These are phyloP conservation scores for Pharus latifolius DNA, from an alignment of 176 grass and related monocot genomes.

Conservation along the genomic window DNA sequence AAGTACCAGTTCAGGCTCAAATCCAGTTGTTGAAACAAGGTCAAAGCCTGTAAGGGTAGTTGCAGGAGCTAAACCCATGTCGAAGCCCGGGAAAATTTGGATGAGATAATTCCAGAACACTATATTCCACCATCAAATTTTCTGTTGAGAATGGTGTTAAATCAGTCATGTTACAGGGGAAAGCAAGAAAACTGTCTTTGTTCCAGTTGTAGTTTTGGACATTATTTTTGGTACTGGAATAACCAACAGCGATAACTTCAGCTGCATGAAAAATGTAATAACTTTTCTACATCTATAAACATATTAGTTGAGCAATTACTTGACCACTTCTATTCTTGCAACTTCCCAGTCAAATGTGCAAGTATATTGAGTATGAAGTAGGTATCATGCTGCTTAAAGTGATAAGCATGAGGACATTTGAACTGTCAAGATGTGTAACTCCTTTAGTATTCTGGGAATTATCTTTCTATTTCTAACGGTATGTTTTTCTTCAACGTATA, in stretches of 20 bases:
- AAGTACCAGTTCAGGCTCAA: background rate
- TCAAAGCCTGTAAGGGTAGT: constrained; percentile 20
- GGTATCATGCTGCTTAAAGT: constrained; percentile 1
- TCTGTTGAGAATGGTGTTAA: constrained; percentile 17
- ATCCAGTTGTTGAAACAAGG: constrained; percentile 5
- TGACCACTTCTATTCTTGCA: constrained; percentile 14
- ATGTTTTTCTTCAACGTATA: too few relatives aligned
- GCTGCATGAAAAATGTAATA: background rate
- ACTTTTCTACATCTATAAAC: background rate
- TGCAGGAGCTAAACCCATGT: constrained; percentile 41
- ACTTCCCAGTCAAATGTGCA: background rate
- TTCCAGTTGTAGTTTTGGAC: constrained; percentile 7
- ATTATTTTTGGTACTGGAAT: background rate
- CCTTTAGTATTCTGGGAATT: background rate
- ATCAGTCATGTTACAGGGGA: constrained; percentile 33
- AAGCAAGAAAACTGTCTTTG: constrained; percentile 22
- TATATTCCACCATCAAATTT: constrained; percentile 28
- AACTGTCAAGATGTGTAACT: background rate
- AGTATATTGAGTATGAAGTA: constrained; percentile 1
- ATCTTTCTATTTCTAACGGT: background rate
- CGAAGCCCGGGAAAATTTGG: constrained; percentile 39
- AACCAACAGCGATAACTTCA: background rate
- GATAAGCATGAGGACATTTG: background rate
- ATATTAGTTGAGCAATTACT: constrained; percentile 19
- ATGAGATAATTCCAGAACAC: constrained; percentile 28